Evolutionary conservation across 1,284 basidiomycete genomes (phyloP), one percentile per base, ranked within the genome.

Genomic region (Melanopsichium pennsylvanicum): DNA sequence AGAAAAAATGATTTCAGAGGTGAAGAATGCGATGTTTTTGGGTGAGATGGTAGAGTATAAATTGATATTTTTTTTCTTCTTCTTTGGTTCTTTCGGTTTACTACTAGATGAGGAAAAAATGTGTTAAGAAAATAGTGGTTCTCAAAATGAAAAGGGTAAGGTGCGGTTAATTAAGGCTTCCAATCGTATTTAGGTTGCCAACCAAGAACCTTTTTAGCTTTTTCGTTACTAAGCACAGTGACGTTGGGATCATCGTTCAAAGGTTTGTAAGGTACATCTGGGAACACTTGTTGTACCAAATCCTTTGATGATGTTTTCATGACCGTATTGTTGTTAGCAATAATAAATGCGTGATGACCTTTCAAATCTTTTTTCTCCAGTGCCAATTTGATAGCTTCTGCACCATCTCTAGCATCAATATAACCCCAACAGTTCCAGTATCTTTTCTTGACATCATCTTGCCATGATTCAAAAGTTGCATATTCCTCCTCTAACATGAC

Each of bases 401-500:
- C 82, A 26, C 82, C 82, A 46, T 83, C 82, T 10, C 82, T 50
- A 0, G 79, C 75, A 51, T 83, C 82, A 76, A 82, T 56, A 49
- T 70, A 70, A 7, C 68, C 68, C 56, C 60, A 70, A 42, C 55
- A 60, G 34, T 70, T 70, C 68, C 68, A 70, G 50, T 56, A 70
- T 13, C 68, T 32, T 35, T 62, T 58, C 23, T 40, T 34, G 13
- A 63, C 35, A 36, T 82, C 78, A n/a, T 82, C 71, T 66, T 83
- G 82, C 81, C 82, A 83, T 10, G 40, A 59, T 22, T 74, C 71
- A 50, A 83, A 83, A 11, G 50, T 58, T n/a, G 58, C 74, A 54
- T 83, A 83, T 35, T 83, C 79, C 33, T 80, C 75, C 10, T 78
- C 74, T 11, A 73, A 66, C 75, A 82, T 82, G 38, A 83, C 82